Conservation (phyloP, 1,284 basidiomycete species). For the Malassezia globosa region DNA sequence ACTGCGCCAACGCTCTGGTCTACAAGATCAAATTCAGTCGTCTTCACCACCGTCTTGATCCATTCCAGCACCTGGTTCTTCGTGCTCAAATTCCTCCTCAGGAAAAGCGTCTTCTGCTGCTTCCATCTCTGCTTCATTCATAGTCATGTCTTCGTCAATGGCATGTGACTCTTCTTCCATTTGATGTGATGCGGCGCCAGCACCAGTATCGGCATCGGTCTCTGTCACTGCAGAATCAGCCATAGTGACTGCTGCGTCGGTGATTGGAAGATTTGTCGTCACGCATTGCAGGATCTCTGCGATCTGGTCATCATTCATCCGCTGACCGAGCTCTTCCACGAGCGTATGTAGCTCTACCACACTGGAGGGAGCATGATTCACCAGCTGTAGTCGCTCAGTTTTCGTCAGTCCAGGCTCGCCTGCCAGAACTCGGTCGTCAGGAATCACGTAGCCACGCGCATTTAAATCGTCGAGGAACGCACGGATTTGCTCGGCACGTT, state of each 20-base stretch:
- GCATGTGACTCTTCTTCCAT: background rate
- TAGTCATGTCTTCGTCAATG: background rate
- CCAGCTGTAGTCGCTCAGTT: conserved; percentile 77
- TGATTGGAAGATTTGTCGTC: conserved; percentile 4
- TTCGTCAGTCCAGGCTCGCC: conserved; percentile 63
- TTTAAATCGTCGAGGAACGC: conserved; percentile 58
- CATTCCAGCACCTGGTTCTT: background rate
- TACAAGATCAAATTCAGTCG: background rate
- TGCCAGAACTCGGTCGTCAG: conserved; percentile 22
- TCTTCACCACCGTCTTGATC: conserved; percentile 10
- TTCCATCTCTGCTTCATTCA: background rate
- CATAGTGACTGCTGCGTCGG: background rate
- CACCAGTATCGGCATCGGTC: background rate
- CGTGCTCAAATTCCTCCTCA: conserved; percentile 19
- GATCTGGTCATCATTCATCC: conserved; percentile 16
- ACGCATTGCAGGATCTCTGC: conserved; percentile 11
- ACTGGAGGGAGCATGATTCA: conserved; percentile 71
- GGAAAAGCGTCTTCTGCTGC: conserved; percentile 16
- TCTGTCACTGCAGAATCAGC: background rate
- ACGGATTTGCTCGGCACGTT: conserved; percentile 59
- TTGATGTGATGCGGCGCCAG: background rate
- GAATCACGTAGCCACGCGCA: conserved; percentile 20
- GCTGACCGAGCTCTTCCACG: conserved; percentile 57
- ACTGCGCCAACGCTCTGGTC: too few relatives aligned
- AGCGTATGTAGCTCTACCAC: conserved; percentile 75